Evolutionary conservation across 306 rosid species (phyloP).

Genomic region (Lagenaria siceraria): DNA sequence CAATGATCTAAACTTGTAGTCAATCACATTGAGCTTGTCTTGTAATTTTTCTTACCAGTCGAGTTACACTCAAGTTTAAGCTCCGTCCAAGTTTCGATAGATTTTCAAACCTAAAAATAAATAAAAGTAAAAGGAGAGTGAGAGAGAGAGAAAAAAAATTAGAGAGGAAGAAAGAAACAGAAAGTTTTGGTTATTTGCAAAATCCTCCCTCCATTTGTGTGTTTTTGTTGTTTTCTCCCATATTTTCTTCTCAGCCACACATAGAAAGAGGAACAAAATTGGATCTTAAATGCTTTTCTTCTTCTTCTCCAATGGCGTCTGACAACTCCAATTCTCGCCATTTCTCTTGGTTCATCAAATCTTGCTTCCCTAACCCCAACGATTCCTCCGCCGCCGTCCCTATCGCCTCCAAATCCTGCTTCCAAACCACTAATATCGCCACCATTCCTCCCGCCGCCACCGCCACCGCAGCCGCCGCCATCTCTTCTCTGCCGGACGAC

Average conservation of each 20-base stretch:
- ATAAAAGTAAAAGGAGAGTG: too few relatives aligned
- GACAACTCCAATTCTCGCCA: conserved; percentile 47
- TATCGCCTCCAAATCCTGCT: background rate
- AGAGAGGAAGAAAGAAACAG: too few relatives aligned
- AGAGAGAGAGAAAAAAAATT: too few relatives aligned
- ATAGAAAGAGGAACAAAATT: background rate
- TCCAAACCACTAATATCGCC: background rate
- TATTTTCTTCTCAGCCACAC: background rate
- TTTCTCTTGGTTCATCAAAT: conserved; percentile 61
- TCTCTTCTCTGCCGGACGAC: conserved; percentile 61
- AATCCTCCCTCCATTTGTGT: background rate
- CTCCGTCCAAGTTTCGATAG: too few relatives aligned
- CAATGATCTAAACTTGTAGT: too few relatives aligned
- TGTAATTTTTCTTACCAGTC: too few relatives aligned
- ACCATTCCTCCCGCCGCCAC: background rate
- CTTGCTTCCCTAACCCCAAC: conserved; percentile 49
- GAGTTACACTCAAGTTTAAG: too few relatives aligned
- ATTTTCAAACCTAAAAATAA: too few relatives aligned
- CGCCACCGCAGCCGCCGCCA: conserved; percentile 16
- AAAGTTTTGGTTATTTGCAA: background rate
- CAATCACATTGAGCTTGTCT: too few relatives aligned
- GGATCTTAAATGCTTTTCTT: background rate
- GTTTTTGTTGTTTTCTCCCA: background rate
- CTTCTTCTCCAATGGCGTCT: conserved; percentile 16
- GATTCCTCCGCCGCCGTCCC: conserved; percentile 10